Conservation (phyloP, 257 asterid species). For the Rehmannia glutinosa region DNA sequence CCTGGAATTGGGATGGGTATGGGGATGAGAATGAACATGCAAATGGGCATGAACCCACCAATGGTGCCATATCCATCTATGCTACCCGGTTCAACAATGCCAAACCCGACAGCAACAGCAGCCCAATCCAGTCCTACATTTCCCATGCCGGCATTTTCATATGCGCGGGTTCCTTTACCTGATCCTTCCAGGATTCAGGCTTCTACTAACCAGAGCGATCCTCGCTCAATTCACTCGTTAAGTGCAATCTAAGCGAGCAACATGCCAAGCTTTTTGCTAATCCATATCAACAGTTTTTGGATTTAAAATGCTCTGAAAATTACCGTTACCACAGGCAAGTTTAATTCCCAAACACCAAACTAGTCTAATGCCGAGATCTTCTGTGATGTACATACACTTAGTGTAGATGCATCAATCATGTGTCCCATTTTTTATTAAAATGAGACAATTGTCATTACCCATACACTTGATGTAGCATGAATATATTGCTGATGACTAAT, state of each 20-base stretch:
- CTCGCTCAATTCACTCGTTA: slow-evolving; percentile 12
- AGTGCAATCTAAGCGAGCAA: too few species aligned
- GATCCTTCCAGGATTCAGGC: slow-evolving; percentile 37
- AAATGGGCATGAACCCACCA: slow-evolving; percentile 48
- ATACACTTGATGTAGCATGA: too few species aligned
- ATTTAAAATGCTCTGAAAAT: slow-evolving; percentile 24
- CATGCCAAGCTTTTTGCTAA: slow-evolving; percentile 16
- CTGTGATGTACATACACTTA: too few species aligned
- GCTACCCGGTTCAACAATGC: slow-evolving; percentile 38
- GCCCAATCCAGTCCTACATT: too few species aligned
- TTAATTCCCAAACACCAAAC: not conserved
- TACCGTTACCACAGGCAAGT: slow-evolving; percentile 28
- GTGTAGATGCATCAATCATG: too few species aligned
- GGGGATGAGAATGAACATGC: slow-evolving; percentile 28
- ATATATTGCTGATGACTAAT: too few species aligned
- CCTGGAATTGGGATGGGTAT: slow-evolving; percentile 29
- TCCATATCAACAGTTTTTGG: slow-evolving; percentile 32
- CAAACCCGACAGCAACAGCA: slow-evolving; percentile 30
- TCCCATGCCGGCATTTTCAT: too few species aligned
- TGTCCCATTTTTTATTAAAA: too few species aligned
- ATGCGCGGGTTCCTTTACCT: slow-evolving; percentile 36
- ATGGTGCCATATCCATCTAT: slow-evolving; percentile 42
- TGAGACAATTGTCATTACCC: too few species aligned
- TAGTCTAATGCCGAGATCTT: too few species aligned
- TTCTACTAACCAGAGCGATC: slow-evolving; percentile 22